A percentile compares a stretch with the other conserved stretches of the same genome.
phyloP scores from a whole-genome alignment of 1,284 basidiomycete species.

The Ceratobasidium papillatum region DNA sequence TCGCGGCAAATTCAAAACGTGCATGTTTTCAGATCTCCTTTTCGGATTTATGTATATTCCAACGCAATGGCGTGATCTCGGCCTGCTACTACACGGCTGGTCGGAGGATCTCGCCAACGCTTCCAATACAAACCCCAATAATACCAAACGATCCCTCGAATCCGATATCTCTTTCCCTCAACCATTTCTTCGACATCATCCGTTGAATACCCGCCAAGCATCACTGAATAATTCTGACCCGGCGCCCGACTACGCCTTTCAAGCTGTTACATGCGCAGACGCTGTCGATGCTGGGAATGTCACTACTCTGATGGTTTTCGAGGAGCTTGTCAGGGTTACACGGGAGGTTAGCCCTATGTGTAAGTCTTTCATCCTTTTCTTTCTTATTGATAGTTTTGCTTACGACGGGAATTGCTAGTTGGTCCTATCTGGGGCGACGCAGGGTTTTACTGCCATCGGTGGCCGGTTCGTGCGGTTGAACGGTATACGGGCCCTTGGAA shows the following conservation, averaged over 20 bases:
- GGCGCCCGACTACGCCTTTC: not conserved
- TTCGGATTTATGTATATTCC: slow-evolving; percentile 23
- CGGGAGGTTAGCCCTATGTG: slow-evolving; percentile 17
- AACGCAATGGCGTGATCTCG: slow-evolving; percentile 20
- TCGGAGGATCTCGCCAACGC: not conserved
- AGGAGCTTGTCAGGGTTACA: slow-evolving; percentile 9
- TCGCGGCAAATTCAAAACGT: not conserved
- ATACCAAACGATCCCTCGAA: not conserved
- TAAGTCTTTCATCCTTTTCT: not conserved
- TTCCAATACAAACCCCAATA: not conserved
- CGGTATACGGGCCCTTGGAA: slow-evolving; percentile 33
- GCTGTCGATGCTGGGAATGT: slow-evolving; percentile 26
- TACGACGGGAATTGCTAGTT: not conserved
- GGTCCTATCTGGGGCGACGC: not conserved
- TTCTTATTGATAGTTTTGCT: not conserved
- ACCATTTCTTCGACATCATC: not conserved
- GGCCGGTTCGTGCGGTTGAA: slow-evolving; percentile 39
- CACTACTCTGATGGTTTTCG: slow-evolving; percentile 38
- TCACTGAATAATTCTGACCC: not conserved
- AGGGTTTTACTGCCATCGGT: slow-evolving; percentile 14
- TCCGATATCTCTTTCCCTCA: not conserved
- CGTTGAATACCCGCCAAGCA: not conserved
- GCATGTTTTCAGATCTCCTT: not conserved
- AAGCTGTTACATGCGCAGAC: slow-evolving; percentile 40
- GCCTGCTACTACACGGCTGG: not conserved